Evolutionary conservation across 2,329 filamentous ascomycete species (phyloP).

Genomic region (Waltergamsia citrina): DNA sequence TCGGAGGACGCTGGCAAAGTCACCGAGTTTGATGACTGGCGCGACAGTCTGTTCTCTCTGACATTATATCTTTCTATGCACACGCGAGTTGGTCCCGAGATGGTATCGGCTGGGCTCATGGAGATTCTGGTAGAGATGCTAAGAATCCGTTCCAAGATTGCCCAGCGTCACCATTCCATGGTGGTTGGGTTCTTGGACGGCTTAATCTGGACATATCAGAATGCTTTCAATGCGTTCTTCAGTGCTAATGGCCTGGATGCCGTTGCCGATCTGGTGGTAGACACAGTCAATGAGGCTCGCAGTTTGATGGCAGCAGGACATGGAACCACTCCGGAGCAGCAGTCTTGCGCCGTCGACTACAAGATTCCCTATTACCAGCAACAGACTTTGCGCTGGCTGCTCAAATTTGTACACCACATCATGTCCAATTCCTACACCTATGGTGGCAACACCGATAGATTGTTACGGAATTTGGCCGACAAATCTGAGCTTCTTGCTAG

Average conservation of each 20-base stretch:
- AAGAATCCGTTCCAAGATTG: conserved; percentile 69
- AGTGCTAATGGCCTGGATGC: conserved; percentile 76
- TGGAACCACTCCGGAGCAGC: conserved; percentile 59
- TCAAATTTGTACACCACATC: conserved; percentile 94
- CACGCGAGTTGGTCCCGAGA: conserved; percentile 66
- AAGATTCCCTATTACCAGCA: conserved; percentile 89
- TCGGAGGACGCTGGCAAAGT: conserved; percentile 48
- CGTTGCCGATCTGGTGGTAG: conserved; percentile 79
- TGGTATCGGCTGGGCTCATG: conserved; percentile 83
- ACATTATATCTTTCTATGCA: conserved; percentile 71
- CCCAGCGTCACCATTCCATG: conserved; percentile 74
- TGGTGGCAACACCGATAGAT: conserved; percentile 76
- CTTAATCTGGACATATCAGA: conserved; percentile 75
- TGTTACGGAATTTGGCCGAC: conserved; percentile 89
- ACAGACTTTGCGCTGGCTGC: conserved; percentile 83
- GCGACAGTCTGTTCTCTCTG: conserved; percentile 80
- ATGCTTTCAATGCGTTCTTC: conserved; percentile 77
- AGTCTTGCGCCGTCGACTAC: conserved; percentile 84
- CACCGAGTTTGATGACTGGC: conserved; percentile 76
- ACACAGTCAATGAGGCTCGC: conserved; percentile 64
- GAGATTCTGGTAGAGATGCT: conserved; percentile 86
- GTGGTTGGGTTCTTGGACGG: conserved; percentile 83
- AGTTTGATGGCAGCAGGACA: conserved; percentile 56
- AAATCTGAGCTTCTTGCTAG: conserved; percentile 75
- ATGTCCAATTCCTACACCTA: conserved; percentile 66